These are phyloP conservation scores for Claviceps pazoutovae DNA, from an alignment of 2,329 filamentous ascomycete species.

Conservation along the genomic window DNA sequence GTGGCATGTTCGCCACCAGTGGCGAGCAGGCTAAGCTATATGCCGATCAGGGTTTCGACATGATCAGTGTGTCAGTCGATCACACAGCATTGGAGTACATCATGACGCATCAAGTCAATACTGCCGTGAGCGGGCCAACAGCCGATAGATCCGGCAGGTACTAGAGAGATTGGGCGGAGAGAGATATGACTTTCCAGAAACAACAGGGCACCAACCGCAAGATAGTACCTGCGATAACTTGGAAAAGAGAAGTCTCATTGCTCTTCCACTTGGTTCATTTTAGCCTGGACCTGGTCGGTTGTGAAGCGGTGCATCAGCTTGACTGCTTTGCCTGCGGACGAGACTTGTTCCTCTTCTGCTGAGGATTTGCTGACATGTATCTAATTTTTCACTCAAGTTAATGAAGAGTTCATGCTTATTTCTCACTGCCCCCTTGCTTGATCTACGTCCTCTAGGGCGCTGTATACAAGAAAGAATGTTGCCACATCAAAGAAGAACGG, in stretches of 20 bases:
- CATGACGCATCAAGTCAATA: conserved; percentile 31
- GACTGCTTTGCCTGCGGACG: conserved; percentile 41
- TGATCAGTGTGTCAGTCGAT: conserved; percentile 46
- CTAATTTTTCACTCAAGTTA: conserved; percentile 17
- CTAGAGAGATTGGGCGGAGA: conserved; percentile 12
- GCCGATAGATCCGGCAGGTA: conserved; percentile 27
- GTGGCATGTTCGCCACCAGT: conserved; percentile 43
- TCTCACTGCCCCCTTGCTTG: background rate
- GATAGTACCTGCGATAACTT: background rate
- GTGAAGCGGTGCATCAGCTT: conserved; percentile 73
- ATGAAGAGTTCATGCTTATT: background rate
- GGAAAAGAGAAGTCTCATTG: background rate
- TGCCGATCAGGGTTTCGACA: conserved; percentile 44
- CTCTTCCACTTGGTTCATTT: conserved; percentile 49
- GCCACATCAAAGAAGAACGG: background rate
- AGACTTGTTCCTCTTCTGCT: conserved; percentile 35
- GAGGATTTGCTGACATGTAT: conserved; percentile 48
- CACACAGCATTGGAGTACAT: conserved; percentile 33
- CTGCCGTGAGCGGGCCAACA: conserved; percentile 27
- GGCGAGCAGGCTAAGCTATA: conserved; percentile 42
- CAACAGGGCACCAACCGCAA: too few relatives aligned
- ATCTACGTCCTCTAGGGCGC: background rate
- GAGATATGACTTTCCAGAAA: background rate
- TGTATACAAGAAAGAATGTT: background rate
- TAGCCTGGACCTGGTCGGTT: conserved; percentile 46